Evolutionary conservation across 2,329 filamentous ascomycete genomes (phyloP), one percentile per base, ranked within the genome.

Genomic region (Pleoardoris graminearum): DNA sequence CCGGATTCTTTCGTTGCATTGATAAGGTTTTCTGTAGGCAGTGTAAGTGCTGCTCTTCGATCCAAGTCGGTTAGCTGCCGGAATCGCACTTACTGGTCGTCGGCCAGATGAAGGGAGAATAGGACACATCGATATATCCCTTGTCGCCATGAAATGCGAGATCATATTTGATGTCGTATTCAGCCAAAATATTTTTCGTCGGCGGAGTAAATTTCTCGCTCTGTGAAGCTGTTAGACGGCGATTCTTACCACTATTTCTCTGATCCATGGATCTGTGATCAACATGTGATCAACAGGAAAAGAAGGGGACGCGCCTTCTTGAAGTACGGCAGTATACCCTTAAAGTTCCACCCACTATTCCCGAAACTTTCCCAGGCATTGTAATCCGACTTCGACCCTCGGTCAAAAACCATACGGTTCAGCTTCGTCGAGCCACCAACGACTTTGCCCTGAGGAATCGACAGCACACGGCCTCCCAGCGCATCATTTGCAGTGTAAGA

Each of bases 381-480:
- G 32, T 69, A 72, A 25, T 73, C 70, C 7, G 63, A 59, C 33
- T 56, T 61, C 4, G 57, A 44, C 7, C 58, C 66, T 17, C 68
- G 66, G 38, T 69, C 65, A 43, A 66, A 66, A 2, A 64, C 63
- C 57, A 71, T 62, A 17, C 75, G 69, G 50, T 79, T 79, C n/a
- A 80, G 43, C 47, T 64, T 64, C 4, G 62, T 62, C 10, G 59
- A 61, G 21, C 63, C 63, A n/a, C 63, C 63, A 21, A 65, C 62
- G 10, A 63, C 22, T 39, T 56, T 66, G 12, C 63, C 63, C 22
- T 57, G 53, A 10, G 59, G 49, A 14, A 65, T 51, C 1, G 55
- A 19, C 17, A 59, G 37, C 19, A 37, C 46, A 3, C 62, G 62
- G 8, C 58, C 57, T 12, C 48, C 54, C 8, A 63, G 14, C 14